Percentiles rank a stretch among this genome's conserved stretches.
Conservation (phyloP, 768 basidiomycete genomes). For the Pleurotus eryngii region DNA sequence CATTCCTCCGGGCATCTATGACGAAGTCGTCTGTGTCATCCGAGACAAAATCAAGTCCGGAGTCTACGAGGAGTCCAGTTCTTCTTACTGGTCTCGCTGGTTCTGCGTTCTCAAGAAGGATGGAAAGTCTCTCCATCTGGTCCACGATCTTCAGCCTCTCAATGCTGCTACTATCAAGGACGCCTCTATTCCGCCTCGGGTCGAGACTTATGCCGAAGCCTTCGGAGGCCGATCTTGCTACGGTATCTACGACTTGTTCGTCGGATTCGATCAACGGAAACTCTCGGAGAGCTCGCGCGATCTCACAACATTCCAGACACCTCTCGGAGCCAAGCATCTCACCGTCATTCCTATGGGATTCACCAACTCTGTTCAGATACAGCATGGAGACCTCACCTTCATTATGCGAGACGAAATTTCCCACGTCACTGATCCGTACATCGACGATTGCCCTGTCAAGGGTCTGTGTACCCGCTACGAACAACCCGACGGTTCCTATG, state of each 20-base stretch:
- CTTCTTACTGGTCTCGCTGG: slow-evolving; percentile 33
- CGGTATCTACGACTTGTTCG: slow-evolving; percentile 29
- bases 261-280: slow-evolving; percentile 31
- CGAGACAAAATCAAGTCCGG: slow-evolving; percentile 32
- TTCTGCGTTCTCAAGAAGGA: too few relatives aligned
- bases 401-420: slow-evolving; percentile 35
- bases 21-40: slow-evolving; percentile 27
- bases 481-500: too few relatives aligned
- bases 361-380: slow-evolving; percentile 34
- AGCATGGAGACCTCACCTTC: slow-evolving; percentile 34
- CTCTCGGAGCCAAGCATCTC: slow-evolving; percentile 24
- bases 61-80: slow-evolving; percentile 36
- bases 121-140: too few relatives aligned
- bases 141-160: too few relatives aligned
- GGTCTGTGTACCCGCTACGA: too few relatives aligned
- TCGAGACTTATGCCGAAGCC: slow-evolving; percentile 27
- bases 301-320: slow-evolving; percentile 38
- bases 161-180: slow-evolving; percentile 19
- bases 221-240: slow-evolving; percentile 30
- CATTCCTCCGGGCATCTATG: slow-evolving; percentile 21
- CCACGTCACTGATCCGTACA: too few relatives aligned
- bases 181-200: slow-evolving; percentile 15
- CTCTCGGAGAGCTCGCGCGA: slow-evolving; percentile 25
- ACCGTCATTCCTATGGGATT: slow-evolving; percentile 36
- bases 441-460: too few relatives aligned